Base-by-base conservation (phyloP, 1,284 basidiomycete species). In the Tilletia horrida region DNA sequence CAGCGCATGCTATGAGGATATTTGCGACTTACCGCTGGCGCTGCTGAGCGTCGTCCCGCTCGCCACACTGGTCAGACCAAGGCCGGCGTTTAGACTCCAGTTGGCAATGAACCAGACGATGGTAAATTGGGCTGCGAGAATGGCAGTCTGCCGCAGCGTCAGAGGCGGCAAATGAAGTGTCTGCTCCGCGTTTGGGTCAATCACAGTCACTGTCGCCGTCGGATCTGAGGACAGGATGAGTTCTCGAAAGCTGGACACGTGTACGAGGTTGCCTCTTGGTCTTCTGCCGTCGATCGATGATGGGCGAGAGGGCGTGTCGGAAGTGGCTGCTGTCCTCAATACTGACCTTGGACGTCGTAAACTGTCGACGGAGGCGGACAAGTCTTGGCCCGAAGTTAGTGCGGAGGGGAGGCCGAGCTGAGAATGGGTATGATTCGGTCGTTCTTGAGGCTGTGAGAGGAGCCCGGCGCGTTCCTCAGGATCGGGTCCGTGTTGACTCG, bases 21-120 rank as follows among this genome's bases (percentile, higher is more conserved):
- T 67, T 44, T 43, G 2, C 13, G 62, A 31, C 2, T 25, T 64
- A n/a, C 14, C 81, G 91, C 93, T 76, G 11, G 79, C 92, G 72
- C 91, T 93, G 3, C 78, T 77, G 21, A 64, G 71, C 14, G 79
- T 81, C 1, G 80, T 81, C 0, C 77, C 77, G 52, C 78, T 80
- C 3, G 80, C 80, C 8, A 81, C 80, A 2, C 73, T 76, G 0
- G 80, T 81, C 45, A 77, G 66, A 0, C 76, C 79, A 18, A 81
- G 63, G 9, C 72, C 73, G 2, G 78, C 74, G 31, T 80, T 79
- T 66, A 81, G 76, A n/a, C 72, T 70, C 74, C 74, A 80, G 43
- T 81, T 81, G 18, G 80, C 80, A 1, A 73, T 73, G 61, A 81
- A 81, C 80, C 80, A 81, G 42, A 81, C 73, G 16, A 77, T 50